These are phyloP conservation scores for Cladophialophora bantiana DNA, from an alignment of 2,329 filamentous ascomycete genomes.

Conservation along the genomic window DNA sequence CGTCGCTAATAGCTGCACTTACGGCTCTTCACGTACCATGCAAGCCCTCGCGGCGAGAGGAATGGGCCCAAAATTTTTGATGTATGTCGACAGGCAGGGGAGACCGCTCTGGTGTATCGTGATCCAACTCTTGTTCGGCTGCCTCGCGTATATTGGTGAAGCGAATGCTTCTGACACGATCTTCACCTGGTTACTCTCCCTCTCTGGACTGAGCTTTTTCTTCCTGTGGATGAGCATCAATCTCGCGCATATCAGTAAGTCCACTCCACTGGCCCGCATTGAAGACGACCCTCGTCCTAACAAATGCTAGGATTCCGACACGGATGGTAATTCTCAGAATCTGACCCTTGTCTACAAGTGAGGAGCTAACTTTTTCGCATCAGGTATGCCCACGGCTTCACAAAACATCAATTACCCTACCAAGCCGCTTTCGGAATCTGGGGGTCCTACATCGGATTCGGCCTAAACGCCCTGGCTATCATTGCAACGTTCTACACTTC, in stretches of 20 bases:
- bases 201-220: constrained; percentile 76
- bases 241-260: constrained; percentile 76
- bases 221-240: constrained; percentile 67
- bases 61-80: constrained; percentile 77
- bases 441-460: constrained; percentile 81
- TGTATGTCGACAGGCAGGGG: constrained; percentile 82
- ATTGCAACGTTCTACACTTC: constrained; percentile 89
- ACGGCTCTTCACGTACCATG: constrained; percentile 87
- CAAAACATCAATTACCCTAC: constrained; percentile 79
- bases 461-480: constrained; percentile 77
- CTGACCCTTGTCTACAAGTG: neutral
- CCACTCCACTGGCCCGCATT: neutral
- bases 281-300: constrained; percentile 50
- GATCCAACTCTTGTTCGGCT: constrained; percentile 70
- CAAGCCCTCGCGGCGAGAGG: constrained; percentile 86
- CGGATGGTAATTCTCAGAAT: constrained; percentile 14
- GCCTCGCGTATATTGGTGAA: constrained; percentile 79
- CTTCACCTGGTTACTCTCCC: constrained; percentile 79
- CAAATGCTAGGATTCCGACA: constrained; percentile 63
- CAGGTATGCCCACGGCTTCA: constrained; percentile 81
- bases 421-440: constrained; percentile 76
- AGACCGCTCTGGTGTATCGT: constrained; percentile 77
- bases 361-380: neutral
- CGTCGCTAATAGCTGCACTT: constrained; percentile 90
- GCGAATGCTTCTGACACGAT: constrained; percentile 52